Evolutionary conservation across 148 eudicot genomes (phyloP).

Genomic region (Fagopyrum esculentum): DNA sequence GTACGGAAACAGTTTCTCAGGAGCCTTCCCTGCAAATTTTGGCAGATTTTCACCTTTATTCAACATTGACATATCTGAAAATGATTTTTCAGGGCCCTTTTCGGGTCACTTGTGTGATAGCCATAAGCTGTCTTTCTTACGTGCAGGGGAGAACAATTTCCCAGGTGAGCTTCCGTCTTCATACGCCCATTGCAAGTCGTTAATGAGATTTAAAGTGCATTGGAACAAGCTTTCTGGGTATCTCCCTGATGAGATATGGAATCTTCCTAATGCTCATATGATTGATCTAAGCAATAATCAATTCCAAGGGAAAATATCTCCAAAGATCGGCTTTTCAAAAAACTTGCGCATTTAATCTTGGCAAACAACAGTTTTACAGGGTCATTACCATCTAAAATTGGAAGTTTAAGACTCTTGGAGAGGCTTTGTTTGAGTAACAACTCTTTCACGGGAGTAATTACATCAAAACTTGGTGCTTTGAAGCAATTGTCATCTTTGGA

Average conservation of each 20-base stretch:
- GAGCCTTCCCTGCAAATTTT: slow-evolving; percentile 55
- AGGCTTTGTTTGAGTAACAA: slow-evolving; percentile 52
- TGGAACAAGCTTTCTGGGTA: slow-evolving; percentile 57
- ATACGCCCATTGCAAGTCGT: slow-evolving; percentile 59
- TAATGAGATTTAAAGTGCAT: slow-evolving; percentile 61
- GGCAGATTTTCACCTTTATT: slow-evolving; percentile 63
- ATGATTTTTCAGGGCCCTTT: slow-evolving; percentile 62
- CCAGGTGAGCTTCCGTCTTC: slow-evolving; percentile 59
- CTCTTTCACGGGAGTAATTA: slow-evolving; percentile 65
- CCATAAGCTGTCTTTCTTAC: slow-evolving; percentile 39
- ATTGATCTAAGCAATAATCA: slow-evolving; percentile 69
- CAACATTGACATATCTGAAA: slow-evolving; percentile 77
- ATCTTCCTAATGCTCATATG: slow-evolving; percentile 47
- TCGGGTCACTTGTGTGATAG: slow-evolving; percentile 65
- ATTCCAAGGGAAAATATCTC: slow-evolving; percentile 51
- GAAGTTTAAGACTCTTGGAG: slow-evolving; percentile 46
- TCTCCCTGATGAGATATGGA: slow-evolving; percentile 71
- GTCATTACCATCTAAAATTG: slow-evolving; percentile 61
- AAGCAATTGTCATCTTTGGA: slow-evolving; percentile 61
- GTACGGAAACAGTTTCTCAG: slow-evolving; percentile 66
- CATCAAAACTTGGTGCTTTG: slow-evolving; percentile 45
- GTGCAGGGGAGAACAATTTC: slow-evolving; percentile 64
- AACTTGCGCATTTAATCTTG: slow-evolving; percentile 46
- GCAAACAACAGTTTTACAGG: slow-evolving; percentile 64
- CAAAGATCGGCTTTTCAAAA: slow-evolving; percentile 38